phyloP scores from a whole-genome alignment of 495 filamentous ascomycete species.

The Neurospora sp. region DNA sequence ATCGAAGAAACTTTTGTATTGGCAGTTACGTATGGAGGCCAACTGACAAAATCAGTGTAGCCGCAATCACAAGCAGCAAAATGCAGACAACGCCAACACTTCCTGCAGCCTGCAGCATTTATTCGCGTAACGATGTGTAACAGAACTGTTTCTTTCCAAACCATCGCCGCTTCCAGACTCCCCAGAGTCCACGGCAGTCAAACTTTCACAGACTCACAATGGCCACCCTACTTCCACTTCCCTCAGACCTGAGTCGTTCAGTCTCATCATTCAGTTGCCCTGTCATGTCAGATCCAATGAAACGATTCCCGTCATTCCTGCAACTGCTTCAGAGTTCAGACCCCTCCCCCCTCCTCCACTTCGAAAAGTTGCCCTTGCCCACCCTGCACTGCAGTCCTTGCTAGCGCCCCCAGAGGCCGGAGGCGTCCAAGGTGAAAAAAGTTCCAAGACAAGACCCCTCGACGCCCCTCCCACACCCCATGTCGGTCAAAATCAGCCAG shows the following conservation, averaged over 20 bases:
- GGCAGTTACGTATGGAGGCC: background rate
- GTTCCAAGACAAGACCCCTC: background rate
- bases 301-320: background rate
- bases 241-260: background rate
- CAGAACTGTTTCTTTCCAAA: background rate
- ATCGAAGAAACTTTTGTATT: background rate
- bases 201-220: background rate
- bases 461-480: background rate
- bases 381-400: background rate
- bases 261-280: background rate
- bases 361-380: background rate
- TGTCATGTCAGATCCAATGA: background rate
- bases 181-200: background rate
- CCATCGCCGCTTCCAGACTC: background rate
- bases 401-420: background rate
- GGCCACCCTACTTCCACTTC: background rate
- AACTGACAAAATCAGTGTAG: background rate
- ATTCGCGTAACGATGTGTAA: background rate
- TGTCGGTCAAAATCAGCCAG: background rate
- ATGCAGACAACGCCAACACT: background rate
- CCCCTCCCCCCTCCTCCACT: background rate
- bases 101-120: background rate
- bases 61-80: background rate
- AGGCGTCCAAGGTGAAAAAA: background rate
- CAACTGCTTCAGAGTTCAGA: background rate